Base-by-base conservation (phyloP, 768 basidiomycete genomes). In the Russula sp. region DNA sequence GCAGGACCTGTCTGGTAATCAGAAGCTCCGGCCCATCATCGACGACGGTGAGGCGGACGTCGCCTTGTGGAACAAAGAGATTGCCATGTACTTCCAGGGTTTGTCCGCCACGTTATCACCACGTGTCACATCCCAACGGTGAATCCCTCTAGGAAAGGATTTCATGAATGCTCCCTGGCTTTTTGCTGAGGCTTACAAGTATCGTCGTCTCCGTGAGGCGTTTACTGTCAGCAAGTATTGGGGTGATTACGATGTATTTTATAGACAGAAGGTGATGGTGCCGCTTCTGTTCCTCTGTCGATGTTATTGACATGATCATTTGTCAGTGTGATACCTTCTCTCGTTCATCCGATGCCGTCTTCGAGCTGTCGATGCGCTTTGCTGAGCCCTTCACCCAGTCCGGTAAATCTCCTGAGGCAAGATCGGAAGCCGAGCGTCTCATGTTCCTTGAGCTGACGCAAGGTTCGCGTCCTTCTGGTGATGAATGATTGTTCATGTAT, bases 81-180 rank as follows among this genome's bases (percentile, higher is more conserved):
- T 96, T 52, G 92, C 92, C 48, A 93, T 91, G 72, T 97, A 84
- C 74, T 97, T 97, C 77, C 87, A 93, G 76, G 91, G 91, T 84
- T 69, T 71, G 73, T 73, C 59, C 35, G 20, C 34, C 6, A 39
- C 32, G 7, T 11, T 18, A 31, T 22, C 10, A 37, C 52, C 48
- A 20, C 31, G 1, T 32, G 42, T 6, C 34, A 20, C 31, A 18
- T 54, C 32, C 27, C 18, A 48, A 42, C 44, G 7, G 14, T 10
- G 34, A 35, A 42, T 65, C 51, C 35, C 6, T 55, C 39, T 65
- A 86, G 89, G 89, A 35, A 91, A 90, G 74, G 87, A 91, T 70
- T 94, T 93, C 71, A 95, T 95, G 92, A 94, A 90, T 72, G 93
- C 94, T 0, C 94, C 94, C 6, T 96, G 94, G 94, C 77, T 97